These are phyloP conservation scores for Silene latifolia DNA, from an alignment of 148 eudicot genomes.

Conservation along the genomic window DNA sequence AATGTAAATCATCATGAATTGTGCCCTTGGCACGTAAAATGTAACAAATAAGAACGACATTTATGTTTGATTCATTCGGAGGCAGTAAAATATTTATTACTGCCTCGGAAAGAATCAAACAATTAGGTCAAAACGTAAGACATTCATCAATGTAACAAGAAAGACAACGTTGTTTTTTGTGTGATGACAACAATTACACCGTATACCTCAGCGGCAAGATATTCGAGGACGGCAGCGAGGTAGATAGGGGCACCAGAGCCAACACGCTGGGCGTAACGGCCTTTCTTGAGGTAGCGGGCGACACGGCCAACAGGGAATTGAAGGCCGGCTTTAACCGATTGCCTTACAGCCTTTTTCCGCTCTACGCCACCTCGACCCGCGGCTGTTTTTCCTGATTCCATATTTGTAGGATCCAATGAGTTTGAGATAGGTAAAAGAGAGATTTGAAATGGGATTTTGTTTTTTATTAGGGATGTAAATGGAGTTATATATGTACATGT, in stretches of 20 bases:
- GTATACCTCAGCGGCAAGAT: constrained; percentile 38
- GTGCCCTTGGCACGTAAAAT: too few species aligned
- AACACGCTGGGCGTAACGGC: constrained; percentile 40
- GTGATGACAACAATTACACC: too few species aligned
- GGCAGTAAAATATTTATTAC: too few species aligned
- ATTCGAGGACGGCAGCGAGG: constrained; percentile 42
- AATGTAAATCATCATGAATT: too few species aligned
- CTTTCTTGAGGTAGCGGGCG: constrained; percentile 36
- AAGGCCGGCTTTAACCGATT: constrained; percentile 38
- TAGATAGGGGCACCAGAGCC: constrained; percentile 41
- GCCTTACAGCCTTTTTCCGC: constrained; percentile 29
- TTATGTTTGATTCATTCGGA: too few species aligned
- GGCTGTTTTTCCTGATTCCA: constrained; percentile 15
- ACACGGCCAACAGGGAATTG: constrained; percentile 44
- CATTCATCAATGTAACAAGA: too few species aligned
- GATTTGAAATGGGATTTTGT: background rate
- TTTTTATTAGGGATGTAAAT: background rate
- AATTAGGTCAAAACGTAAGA: too few species aligned
- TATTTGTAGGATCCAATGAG: constrained; percentile 1
- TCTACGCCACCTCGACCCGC: constrained; percentile 27
- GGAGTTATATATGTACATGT: background rate
- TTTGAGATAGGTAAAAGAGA: background rate
- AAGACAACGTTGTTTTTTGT: too few species aligned
- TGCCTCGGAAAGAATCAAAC: too few species aligned
- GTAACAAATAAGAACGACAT: too few species aligned